Percentiles rank a stretch among this genome's conserved stretches.
Evolutionary conservation across 2,329 filamentous ascomycete genomes (phyloP).

Genomic region (Nigrograna mackinnonii): DNA sequence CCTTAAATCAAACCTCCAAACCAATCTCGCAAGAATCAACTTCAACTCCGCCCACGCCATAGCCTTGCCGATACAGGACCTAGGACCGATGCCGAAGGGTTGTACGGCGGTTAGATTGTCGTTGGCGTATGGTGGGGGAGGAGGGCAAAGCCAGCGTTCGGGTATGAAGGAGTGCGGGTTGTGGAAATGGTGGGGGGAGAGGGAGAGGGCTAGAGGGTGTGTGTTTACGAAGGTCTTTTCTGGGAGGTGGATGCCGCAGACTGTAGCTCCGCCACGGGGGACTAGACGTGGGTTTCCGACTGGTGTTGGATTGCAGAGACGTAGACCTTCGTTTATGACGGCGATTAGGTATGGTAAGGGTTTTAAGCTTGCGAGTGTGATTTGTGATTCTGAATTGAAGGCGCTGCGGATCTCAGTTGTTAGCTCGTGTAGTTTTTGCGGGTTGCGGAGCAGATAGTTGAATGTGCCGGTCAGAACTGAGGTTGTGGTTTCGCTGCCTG

Average conservation of each 20-base stretch:
- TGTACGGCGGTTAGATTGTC: constrained; percentile 27
- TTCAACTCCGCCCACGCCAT: constrained; percentile 3
- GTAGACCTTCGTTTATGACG: not conserved
- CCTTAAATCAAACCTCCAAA: constrained; percentile 1
- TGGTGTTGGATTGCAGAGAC: not conserved
- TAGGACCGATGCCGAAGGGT: constrained; percentile 2
- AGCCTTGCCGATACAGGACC: constrained; percentile 1
- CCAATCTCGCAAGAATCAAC: constrained; percentile 1
- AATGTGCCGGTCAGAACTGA: not conserved
- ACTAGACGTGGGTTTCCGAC: not conserved
- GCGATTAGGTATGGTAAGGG: not conserved
- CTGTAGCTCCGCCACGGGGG: not conserved
- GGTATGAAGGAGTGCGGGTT: constrained; percentile 17
- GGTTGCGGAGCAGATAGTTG: not conserved
- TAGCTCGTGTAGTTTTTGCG: not conserved
- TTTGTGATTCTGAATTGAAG: not conserved
- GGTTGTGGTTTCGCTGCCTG: not conserved
- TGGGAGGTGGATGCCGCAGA: not conserved
- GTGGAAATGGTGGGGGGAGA: constrained; percentile 14
- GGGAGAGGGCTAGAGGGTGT: constrained; percentile 9
- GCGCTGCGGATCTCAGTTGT: not conserved
- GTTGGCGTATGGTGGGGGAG: too few relatives aligned
- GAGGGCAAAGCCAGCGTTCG: constrained; percentile 18
- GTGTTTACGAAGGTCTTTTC: constrained; percentile 7
- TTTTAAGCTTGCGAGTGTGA: not conserved